phyloP scores from a whole-genome alignment of 495 filamentous ascomycete genomes.

The Neurospora sp. region DNA sequence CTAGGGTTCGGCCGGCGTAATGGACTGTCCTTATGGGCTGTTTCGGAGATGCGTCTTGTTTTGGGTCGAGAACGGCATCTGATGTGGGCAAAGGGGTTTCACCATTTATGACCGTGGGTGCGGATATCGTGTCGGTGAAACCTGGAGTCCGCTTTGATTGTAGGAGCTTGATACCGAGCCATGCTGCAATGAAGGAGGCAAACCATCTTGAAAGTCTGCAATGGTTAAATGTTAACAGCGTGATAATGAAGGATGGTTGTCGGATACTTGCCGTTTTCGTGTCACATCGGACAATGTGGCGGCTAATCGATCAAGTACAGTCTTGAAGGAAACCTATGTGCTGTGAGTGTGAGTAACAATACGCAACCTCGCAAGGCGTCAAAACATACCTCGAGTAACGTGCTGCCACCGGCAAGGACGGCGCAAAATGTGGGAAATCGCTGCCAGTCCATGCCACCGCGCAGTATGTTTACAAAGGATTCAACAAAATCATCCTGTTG shows the following conservation, averaged over 20 bases:
- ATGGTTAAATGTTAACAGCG: neutral
- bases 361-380: neutral
- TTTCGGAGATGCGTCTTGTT: neutral
- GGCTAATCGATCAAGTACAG: slow-evolving; percentile 14
- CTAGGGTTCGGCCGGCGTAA: slow-evolving; percentile 69
- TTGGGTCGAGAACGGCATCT: neutral
- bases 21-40: slow-evolving; percentile 20
- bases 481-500: slow-evolving; percentile 27
- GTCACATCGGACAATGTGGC: slow-evolving; percentile 17
- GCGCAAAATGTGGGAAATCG: slow-evolving; percentile 81
- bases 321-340: slow-evolving; percentile 21
- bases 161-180: slow-evolving; percentile 38
- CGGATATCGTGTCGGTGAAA: slow-evolving; percentile 26
- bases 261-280: slow-evolving; percentile 21
- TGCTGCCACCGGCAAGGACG: slow-evolving; percentile 63
- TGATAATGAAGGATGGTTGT: neutral
- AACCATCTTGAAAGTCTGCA: slow-evolving; percentile 36
- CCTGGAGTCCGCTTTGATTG: slow-evolving; percentile 35
- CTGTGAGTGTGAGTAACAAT: neutral
- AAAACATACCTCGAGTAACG: slow-evolving; percentile 52
- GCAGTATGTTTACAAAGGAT: slow-evolving; percentile 33
- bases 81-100: neutral
- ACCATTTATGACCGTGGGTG: neutral
- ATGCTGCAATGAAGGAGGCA: slow-evolving; percentile 40
- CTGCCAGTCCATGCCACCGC: slow-evolving; percentile 39